These are phyloP conservation scores for Aureobasidium sp. DNA, from an alignment of 2,329 filamentous ascomycete genomes.

Conservation along the genomic window DNA sequence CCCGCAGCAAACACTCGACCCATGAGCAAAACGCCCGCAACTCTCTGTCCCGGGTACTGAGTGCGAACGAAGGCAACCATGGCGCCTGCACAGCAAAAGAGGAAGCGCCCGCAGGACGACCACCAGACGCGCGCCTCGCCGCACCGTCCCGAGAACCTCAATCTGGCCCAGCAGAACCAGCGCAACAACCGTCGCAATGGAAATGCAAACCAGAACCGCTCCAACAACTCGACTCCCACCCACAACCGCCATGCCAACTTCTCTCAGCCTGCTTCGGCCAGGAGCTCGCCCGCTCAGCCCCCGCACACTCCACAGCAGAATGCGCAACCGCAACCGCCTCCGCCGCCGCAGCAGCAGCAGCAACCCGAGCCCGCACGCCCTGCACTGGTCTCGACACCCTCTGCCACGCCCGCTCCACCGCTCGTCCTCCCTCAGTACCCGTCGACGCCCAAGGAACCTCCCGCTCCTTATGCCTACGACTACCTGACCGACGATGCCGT, in stretches of 20 bases:
- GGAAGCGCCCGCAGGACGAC: conserved; percentile 48
- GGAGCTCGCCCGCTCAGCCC: conserved; percentile 14
- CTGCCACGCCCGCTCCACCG: conserved; percentile 16
- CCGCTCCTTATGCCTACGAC: conserved; percentile 58
- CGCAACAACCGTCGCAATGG: conserved; percentile 20
- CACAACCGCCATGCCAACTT: conserved; percentile 15
- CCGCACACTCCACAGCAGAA: conserved; percentile 14
- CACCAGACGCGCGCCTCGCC: conserved; percentile 40
- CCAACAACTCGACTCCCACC: conserved; percentile 12
- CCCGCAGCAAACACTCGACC: background rate
- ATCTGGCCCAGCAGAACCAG: conserved; percentile 47
- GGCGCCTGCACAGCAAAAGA: conserved; percentile 48
- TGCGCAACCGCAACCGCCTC: conserved; percentile 16
- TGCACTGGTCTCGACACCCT: background rate
- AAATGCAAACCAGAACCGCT: conserved; percentile 16
- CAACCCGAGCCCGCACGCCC: background rate
- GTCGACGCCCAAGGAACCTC: conserved; percentile 18
- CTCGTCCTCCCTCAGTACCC: conserved; percentile 17
- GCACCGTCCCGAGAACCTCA: conserved; percentile 43
- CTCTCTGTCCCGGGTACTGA: background rate
- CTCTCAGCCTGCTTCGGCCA: conserved; percentile 10
- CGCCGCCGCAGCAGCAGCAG: background rate
- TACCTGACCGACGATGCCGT: conserved; percentile 66
- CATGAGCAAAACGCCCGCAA: background rate
- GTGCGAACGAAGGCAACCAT: conserved; percentile 28